Evolutionary conservation across 2,329 filamentous ascomycete species (phyloP), one percentile per base, ranked within the genome.

Genomic region (Neonectria neomacrospora): DNA sequence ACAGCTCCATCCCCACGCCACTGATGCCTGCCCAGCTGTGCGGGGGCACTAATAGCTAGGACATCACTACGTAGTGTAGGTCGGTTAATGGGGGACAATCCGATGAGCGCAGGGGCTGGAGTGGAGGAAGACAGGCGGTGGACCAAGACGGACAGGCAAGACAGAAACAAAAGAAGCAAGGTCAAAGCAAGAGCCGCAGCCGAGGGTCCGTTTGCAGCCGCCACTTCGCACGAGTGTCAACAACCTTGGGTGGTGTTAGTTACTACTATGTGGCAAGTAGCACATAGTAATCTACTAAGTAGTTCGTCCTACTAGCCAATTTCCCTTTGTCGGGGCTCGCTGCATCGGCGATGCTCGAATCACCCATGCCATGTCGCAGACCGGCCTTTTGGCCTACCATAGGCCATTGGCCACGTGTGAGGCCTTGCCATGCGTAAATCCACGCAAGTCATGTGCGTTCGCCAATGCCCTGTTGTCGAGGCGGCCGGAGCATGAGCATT

Each of bases 121-220:
- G 50, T 50, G 37, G 37, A 47, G 48, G 50, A 42, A 50, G 53
- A 20, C 45, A 11, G 26, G n/a, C 28, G 18, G 41, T 22, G 23
- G 28, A 48, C 41, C 37, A 48, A 16, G 48, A 37, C 14, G 12
- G 14, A 32, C 23, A 6, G 23, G 23, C 23, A 6, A 26, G 23
- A 26, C 32, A 48, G 8, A 41, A 41, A 41, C 37, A 41, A 41
- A 18, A 18, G 37, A 32, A 44, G 18, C 50, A 41, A 18, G 66
- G 61, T 59, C 67, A 71, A 61, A 60, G 39, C 64, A 69, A 60
- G 54, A 62, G 42, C 45, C 52, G 34, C 59, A 61, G 53, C 54
- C 50, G 45, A 63, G 48, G 58, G 47, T 39, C 48, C 65, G 67
- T 51, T 54, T 54, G 37, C 39, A 37, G 42, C 44, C 45, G 32